Evolutionary conservation across 1,284 basidiomycete genomes (phyloP), one percentile per base, ranked within the genome.

Genomic region (Bjerkandera adusta): DNA sequence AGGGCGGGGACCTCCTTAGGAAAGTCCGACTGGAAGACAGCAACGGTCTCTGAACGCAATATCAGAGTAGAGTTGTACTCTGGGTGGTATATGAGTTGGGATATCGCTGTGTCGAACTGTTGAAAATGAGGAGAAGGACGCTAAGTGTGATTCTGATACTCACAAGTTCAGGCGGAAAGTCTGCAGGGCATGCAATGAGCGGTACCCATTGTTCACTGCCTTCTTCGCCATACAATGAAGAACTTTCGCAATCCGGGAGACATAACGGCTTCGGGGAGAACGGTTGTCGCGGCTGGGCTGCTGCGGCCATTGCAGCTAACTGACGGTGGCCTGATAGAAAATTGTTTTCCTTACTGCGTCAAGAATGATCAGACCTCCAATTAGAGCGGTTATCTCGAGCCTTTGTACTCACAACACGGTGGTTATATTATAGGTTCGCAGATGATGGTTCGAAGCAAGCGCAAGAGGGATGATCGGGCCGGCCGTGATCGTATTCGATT

Each of bases 51-150:
- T 0, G 89, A 85, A 1, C 89, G 79, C 12, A 92, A 66, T 44
- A 92, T 92, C 25, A 91, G 74, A 0, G 88, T 87, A 0, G 86
- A 89, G 59, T 90, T 91, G 63, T 89, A 88, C 58, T 92, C 89
- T 7, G 89, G 89, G 57, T 91, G 88, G 39, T 84, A 75, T 3
- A 91, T 69, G 24, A 91, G 68, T 56, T 87, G 83, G 10, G 71
- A 74, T 22, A 81, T 60, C 0, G 83, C 86, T 2, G 62, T 58
- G 54, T 81, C 77, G 56, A 90, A 90, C 88, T 90, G 49, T 4
- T 32, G 34, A n/a, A 21, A 6, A n/a, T n/a, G 26, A 35, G 27
- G 39, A 30, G 25, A 3, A 39, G 29, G 15, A 25, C 15, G 6
- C 5, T 38, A n/a, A 38, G 36, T 8, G 22, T 26, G n/a, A 33